Percentiles rank a stretch among this genome's conserved stretches.
These are phyloP conservation scores for Lodderomyces orthopsilosis DNA, from an alignment of 1,139 yeast genomes.

Conservation along the genomic window DNA sequence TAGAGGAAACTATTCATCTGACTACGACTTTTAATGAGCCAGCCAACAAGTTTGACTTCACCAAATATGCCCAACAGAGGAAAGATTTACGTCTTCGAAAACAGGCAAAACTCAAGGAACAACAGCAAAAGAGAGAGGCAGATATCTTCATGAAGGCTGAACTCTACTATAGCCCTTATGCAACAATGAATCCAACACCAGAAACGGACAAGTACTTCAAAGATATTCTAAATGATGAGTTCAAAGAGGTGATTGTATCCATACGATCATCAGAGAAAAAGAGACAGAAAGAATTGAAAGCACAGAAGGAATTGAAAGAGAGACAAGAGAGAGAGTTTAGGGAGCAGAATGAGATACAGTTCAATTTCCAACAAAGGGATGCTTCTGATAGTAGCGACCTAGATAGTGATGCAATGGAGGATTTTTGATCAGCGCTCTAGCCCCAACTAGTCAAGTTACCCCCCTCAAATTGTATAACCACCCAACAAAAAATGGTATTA, in stretches of 20 bases:
- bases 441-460: too few relatives aligned
- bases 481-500: neutral
- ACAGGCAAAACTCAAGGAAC: slow-evolving; percentile 13
- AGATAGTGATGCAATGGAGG: slow-evolving; percentile 12
- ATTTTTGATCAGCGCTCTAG: neutral
- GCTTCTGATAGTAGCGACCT: slow-evolving; percentile 13
- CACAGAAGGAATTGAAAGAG: slow-evolving; percentile 23
- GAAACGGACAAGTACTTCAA: slow-evolving; percentile 26
- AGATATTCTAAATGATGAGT: slow-evolving; percentile 31
- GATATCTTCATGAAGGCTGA: slow-evolving; percentile 50
- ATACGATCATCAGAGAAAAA: slow-evolving; percentile 34
- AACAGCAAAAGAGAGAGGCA: slow-evolving; percentile 22
- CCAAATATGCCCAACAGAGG: slow-evolving; percentile 52
- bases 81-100: slow-evolving; percentile 22
- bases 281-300: slow-evolving; percentile 22
- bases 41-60: slow-evolving; percentile 47
- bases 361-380: slow-evolving; percentile 23
- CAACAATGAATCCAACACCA: slow-evolving; percentile 22
- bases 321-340: slow-evolving; percentile 17
- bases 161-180: slow-evolving; percentile 38
- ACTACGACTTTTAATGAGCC: slow-evolving; percentile 17
- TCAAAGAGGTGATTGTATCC: slow-evolving; percentile 33
- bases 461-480: too few relatives aligned
- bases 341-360: slow-evolving; percentile 26
- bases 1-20: slow-evolving; percentile 1